Conservation (phyloP, 1,139 yeast genomes). For the Torulaspora pretoriensis region DNA sequence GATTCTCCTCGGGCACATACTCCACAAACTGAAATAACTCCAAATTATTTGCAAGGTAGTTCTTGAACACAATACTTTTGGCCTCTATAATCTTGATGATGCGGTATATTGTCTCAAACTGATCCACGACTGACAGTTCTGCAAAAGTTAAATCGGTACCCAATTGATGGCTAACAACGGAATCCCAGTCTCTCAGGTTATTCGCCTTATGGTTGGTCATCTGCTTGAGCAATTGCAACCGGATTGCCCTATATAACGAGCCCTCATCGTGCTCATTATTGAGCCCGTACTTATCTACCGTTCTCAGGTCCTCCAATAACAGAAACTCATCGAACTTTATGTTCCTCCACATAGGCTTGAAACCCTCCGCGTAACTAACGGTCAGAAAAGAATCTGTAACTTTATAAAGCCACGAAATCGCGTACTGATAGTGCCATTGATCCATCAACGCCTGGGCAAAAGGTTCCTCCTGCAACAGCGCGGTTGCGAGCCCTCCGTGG, state of each 20-base stretch:
- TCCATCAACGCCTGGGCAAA: conserved; percentile 15
- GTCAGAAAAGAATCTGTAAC: conserved; percentile 33
- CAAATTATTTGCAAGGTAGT: conserved; percentile 35
- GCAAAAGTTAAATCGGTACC: conserved; percentile 42
- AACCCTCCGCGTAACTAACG: conserved; percentile 10
- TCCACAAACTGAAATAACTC: conserved; percentile 30
- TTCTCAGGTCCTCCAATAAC: conserved; percentile 24
- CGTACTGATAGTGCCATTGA: conserved; percentile 35
- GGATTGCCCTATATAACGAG: conserved; percentile 26
- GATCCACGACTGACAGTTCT: conserved; percentile 41
- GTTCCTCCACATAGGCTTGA: conserved; percentile 30
- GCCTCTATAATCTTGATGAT: conserved; percentile 40
- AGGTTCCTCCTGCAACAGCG: conserved; percentile 8
- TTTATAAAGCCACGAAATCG: conserved; percentile 34
- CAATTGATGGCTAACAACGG: conserved; percentile 45
- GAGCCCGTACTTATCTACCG: conserved; percentile 4
- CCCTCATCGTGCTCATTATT: conserved; percentile 14
- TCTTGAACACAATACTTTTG: conserved; percentile 33
- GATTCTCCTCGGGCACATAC: conserved; percentile 22
- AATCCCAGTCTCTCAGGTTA: conserved; percentile 42
- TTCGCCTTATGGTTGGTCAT: conserved; percentile 34
- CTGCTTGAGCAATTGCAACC: conserved; percentile 40
- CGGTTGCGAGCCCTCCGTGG: conserved; percentile 15
- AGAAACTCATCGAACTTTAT: conserved; percentile 31
- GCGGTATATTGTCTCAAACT: conserved; percentile 45